Evolutionary conservation across 768 basidiomycete species (phyloP).

Genomic region (Suillus clintonianus): DNA sequence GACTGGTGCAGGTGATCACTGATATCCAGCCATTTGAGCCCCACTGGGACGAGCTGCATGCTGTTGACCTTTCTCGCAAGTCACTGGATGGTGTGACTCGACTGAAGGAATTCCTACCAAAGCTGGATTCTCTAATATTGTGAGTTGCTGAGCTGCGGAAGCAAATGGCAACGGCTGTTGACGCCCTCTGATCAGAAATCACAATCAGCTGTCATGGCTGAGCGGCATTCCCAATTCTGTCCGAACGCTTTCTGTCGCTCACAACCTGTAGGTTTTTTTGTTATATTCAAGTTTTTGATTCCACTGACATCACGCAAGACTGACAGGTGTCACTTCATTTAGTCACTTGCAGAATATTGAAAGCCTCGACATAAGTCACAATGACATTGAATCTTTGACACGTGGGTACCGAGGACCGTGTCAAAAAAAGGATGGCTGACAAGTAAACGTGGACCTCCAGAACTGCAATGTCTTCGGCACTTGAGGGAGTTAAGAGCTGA

Average conservation of each 20-base stretch:
- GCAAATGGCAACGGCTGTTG: slow-evolving; percentile 10
- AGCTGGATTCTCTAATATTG: slow-evolving; percentile 74
- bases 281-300: slow-evolving; percentile 10
- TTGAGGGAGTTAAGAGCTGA: slow-evolving; percentile 91
- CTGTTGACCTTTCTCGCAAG: slow-evolving; percentile 70
- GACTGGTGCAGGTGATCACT: slow-evolving; percentile 88
- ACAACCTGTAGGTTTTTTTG: slow-evolving; percentile 56
- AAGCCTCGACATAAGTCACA: slow-evolving; percentile 87
- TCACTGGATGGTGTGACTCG: slow-evolving; percentile 65
- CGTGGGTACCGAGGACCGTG: slow-evolving; percentile 54
- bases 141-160: slow-evolving; percentile 42
- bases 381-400: slow-evolving; percentile 83
- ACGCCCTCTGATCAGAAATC: slow-evolving; percentile 51
- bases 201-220: slow-evolving; percentile 75
- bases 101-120: slow-evolving; percentile 88
- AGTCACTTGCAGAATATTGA: slow-evolving; percentile 85
- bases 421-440: not conserved
- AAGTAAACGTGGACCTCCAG: slow-evolving; percentile 40
- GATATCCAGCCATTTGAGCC: slow-evolving; percentile 95
- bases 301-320: slow-evolving; percentile 43
- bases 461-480: slow-evolving; percentile 81
- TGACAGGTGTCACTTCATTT: slow-evolving; percentile 87
- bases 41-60: slow-evolving; percentile 81
- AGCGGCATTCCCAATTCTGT: slow-evolving; percentile 74
- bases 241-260: slow-evolving; percentile 76